These are phyloP conservation scores for Dissoconium aciculare DNA, from an alignment of 2,329 filamentous ascomycete species.

Conservation along the genomic window DNA sequence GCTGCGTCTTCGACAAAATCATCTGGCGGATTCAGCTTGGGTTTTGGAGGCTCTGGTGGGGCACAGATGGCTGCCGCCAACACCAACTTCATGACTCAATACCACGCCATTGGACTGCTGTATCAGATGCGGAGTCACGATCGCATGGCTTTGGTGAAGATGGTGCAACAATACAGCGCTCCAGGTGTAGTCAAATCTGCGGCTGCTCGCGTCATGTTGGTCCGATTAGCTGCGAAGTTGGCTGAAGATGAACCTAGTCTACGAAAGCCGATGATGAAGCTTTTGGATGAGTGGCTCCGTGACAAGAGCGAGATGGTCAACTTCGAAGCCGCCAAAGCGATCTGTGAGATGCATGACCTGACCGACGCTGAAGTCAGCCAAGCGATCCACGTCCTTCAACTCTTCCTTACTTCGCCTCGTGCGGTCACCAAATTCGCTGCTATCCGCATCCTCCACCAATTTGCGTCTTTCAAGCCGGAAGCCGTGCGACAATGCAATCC, in stretches of 20 bases:
- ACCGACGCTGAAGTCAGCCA: slow-evolving; percentile 82
- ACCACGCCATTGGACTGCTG: slow-evolving; percentile 90
- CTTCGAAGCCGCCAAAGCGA: slow-evolving; percentile 96
- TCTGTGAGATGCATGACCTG: slow-evolving; percentile 86
- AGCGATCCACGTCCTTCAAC: slow-evolving; percentile 85
- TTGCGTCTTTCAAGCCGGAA: slow-evolving; percentile 89
- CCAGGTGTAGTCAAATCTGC: slow-evolving; percentile 90
- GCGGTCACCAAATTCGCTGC: slow-evolving; percentile 96
- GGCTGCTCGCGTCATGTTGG: slow-evolving; percentile 80
- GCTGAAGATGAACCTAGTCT: slow-evolving; percentile 84
- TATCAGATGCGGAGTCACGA: slow-evolving; percentile 98
- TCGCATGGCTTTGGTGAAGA: slow-evolving; percentile 96
- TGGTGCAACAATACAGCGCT: slow-evolving; percentile 97
- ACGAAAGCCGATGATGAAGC: slow-evolving; percentile 89
- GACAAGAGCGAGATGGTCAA: slow-evolving; percentile 99
- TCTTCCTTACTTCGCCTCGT: slow-evolving; percentile 90
- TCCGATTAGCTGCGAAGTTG: slow-evolving; percentile 80
- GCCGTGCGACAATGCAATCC: slow-evolving; percentile 89
- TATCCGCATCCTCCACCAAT: slow-evolving; percentile 88
- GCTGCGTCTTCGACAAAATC: slow-evolving; percentile 83
- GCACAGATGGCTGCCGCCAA: slow-evolving; percentile 56
- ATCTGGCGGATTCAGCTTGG: slow-evolving; percentile 75
- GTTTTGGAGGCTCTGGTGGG: slow-evolving; percentile 67
- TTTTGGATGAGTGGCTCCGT: slow-evolving; percentile 88
- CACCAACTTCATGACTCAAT: slow-evolving; percentile 95